Percentiles rank a stretch among this genome's conserved stretches.
Conservation (phyloP, 2,329 filamentous ascomycete species). For the Trichoderma cornu-damae region DNA sequence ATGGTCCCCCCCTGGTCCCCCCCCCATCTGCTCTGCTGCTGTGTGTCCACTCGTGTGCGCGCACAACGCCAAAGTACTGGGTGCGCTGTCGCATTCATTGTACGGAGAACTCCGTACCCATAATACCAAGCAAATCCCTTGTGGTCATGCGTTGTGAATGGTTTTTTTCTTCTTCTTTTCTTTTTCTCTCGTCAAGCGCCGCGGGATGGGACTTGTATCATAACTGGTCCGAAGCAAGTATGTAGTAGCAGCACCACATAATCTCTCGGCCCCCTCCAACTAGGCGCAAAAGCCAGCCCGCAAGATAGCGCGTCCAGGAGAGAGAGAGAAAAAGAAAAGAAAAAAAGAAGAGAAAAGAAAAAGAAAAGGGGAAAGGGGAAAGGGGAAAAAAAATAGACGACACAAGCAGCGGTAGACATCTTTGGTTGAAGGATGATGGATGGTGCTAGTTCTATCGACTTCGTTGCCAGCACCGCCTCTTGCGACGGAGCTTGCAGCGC, state of each 20-base stretch:
- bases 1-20: not conserved
- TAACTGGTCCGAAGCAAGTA: too few relatives aligned
- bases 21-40: too few relatives aligned
- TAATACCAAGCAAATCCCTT: not conserved
- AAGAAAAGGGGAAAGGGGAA: too few relatives aligned
- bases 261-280: not conserved
- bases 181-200: not conserved
- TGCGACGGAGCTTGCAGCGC: slow-evolving; percentile 2
- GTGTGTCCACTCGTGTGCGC: slow-evolving; percentile 2
- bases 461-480: not conserved
- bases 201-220: not conserved
- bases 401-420: too few relatives aligned
- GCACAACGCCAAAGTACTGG: not conserved
- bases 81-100: not conserved
- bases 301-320: slow-evolving; percentile 12
- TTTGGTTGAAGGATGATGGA: too few relatives aligned
- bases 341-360: not conserved
- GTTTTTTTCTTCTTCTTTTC: slow-evolving; percentile 9
- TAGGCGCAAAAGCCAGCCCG: slow-evolving; percentile 22
- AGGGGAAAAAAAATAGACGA: too few relatives aligned
- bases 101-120: not conserved
- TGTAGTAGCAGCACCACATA: too few relatives aligned
- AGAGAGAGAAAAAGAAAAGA: not conserved
- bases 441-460: too few relatives aligned
- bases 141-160: slow-evolving; percentile 4